Evolutionary conservation across 768 basidiomycete genomes (phyloP), one percentile per base, ranked within the genome.

Genomic region (Boletus rufocinnamomeus): DNA sequence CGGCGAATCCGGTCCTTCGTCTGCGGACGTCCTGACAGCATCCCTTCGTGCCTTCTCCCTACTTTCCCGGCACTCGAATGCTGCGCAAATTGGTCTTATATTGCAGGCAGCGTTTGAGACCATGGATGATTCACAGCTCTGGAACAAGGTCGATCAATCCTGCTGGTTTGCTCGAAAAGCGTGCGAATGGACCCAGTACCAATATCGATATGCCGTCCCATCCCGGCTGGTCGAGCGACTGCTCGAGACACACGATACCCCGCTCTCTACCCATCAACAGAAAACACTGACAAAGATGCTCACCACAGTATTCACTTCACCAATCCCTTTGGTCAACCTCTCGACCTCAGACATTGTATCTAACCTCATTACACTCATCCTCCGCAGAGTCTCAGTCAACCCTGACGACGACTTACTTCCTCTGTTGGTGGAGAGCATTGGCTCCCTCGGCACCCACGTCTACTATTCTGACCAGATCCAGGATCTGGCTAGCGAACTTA

Each of bases 391-490:
- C 28, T 77, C 83, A 1, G 75, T 86, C 34, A 80, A 87, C 57
- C 76, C 82, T 1, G 75, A 83, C 13, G 93, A 95, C 64, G 59
- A 78, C 8, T 77, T 93, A 11, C 75, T 98, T 13, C 80, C 85
- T 0, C 72, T 81, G 9, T 70, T 95, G 52, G 88, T 95, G 9
- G 80, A 85, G 54, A 89, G 89, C 67, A 88, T 95, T 44, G 79
- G 89, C 3, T 91, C 94, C 0, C 78, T 98, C 13, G 93, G 93
- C 37, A 86, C 89, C 13, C 94, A 96, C 67, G 86, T 96, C 54
- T 95, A 97, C 76, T 98, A 98, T 69, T 89, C 93, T 40, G 95
- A 97, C 72, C 95, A 98, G 74, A 93, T 95, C 50, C 92, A 93
- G 67, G 95, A 97, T 68, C 84, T 97, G 45, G 85, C 92, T 2